phyloP scores from a whole-genome alignment of 306 rosid genomes.

The Sechiopsis laciniata region DNA sequence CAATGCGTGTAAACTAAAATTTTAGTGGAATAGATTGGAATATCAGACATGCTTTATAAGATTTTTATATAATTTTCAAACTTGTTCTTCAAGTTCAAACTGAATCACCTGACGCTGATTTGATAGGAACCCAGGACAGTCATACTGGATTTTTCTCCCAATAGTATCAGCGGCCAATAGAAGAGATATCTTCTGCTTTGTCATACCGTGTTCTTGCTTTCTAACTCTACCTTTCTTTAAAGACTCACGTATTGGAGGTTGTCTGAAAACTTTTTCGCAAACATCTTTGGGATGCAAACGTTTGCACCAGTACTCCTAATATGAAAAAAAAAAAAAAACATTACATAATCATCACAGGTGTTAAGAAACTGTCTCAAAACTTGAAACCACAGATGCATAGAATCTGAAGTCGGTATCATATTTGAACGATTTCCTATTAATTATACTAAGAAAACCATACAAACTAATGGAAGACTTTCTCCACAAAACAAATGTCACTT shows the following conservation, averaged over 20 bases:
- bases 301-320: conserved; percentile 95
- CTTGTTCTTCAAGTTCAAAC: neutral
- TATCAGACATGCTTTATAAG: neutral
- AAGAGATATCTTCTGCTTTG: conserved; percentile 72
- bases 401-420: neutral
- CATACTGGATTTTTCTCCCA: conserved; percentile 88
- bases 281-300: conserved; percentile 90
- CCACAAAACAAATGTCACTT: neutral
- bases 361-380: conserved; percentile 6
- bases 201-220: conserved; percentile 63
- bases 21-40: neutral
- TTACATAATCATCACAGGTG: neutral
- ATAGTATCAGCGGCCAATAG: conserved; percentile 72
- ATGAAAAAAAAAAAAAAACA: neutral
- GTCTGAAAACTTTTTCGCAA: conserved; percentile 90
- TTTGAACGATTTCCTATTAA: too few species aligned
- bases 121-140: conserved; percentile 82
- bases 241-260: conserved; percentile 83
- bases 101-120: conserved; percentile 80
- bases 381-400: conserved; percentile 3
- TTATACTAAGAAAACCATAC: too few species aligned
- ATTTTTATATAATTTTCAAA: too few species aligned
- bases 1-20: neutral
- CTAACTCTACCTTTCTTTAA: conserved; percentile 68
- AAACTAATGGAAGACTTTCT: too few species aligned